phyloP scores from a whole-genome alignment of 768 basidiomycete genomes.

The Fomitopsis serialis region DNA sequence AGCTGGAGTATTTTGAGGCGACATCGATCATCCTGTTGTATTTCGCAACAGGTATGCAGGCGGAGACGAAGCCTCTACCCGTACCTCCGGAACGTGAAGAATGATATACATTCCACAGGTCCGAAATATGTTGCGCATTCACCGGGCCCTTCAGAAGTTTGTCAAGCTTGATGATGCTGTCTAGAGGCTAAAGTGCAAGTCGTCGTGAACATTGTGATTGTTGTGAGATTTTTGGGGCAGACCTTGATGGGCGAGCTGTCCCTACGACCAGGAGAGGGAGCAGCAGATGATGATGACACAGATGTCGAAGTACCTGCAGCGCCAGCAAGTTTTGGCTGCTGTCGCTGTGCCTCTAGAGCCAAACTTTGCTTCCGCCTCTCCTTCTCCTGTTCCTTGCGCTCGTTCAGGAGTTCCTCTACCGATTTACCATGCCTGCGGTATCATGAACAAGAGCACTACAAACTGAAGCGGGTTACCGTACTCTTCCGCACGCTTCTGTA shows the following conservation, averaged over 20 bases:
- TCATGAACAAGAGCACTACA: background rate
- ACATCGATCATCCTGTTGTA: constrained; percentile 67
- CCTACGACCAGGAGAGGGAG: constrained; percentile 33
- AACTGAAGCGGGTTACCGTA: constrained; percentile 35
- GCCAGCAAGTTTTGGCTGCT: background rate
- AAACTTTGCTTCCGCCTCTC: constrained; percentile 12
- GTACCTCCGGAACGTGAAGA: constrained; percentile 73
- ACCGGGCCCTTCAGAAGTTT: constrained; percentile 64
- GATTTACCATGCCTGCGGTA: constrained; percentile 33
- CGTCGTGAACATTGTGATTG: background rate
- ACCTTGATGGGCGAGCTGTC: constrained; percentile 70
- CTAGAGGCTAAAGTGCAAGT: constrained; percentile 55
- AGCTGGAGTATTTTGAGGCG: constrained; percentile 66
- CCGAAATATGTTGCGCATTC: constrained; percentile 66
- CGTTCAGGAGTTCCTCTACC: constrained; percentile 32
- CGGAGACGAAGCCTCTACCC: constrained; percentile 81
- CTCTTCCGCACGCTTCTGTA: constrained; percentile 60
- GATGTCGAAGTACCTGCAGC: constrained; percentile 3
- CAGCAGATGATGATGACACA: constrained; percentile 11
- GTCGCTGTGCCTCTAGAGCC: constrained; percentile 5
- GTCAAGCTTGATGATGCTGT: constrained; percentile 73
- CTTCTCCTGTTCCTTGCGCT: constrained; percentile 23
- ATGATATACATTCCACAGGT: constrained; percentile 90
- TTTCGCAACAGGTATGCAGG: constrained; percentile 64
- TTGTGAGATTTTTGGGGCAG: constrained; percentile 16